A percentile compares a stretch with the other conserved stretches of the same genome.
Evolutionary conservation across 176 grass and related monocot genomes (phyloP).

Genomic region (Carex kokanica): DNA sequence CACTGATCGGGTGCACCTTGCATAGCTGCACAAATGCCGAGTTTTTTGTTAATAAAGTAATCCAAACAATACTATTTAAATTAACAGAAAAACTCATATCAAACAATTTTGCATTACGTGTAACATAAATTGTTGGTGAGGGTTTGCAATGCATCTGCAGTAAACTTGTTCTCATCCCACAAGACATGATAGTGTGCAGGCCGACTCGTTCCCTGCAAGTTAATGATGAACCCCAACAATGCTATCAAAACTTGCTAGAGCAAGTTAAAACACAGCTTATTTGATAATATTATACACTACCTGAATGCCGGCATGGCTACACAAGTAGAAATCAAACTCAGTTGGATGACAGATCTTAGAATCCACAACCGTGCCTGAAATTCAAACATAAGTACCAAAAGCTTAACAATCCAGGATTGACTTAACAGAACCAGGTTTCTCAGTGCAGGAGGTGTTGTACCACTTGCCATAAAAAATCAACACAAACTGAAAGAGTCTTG

Average conservation of each 20-base stretch:
- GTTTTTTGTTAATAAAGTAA: constrained; percentile 5
- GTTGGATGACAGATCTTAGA: constrained; percentile 98
- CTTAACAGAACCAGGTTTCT: background rate
- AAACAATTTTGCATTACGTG: constrained; percentile 53
- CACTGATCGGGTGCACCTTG: constrained; percentile 81
- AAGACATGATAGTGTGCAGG: constrained; percentile 97
- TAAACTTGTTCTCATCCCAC: constrained; percentile 98
- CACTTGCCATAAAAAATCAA: too few relatives aligned
- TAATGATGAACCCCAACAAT: background rate
- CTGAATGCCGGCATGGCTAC: constrained; percentile 98
- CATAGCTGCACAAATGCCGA: constrained; percentile 47
- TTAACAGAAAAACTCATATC: background rate
- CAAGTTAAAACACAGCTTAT: background rate
- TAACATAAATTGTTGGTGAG: constrained; percentile 99
- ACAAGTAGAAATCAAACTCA: constrained; percentile 96
- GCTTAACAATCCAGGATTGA: background rate
- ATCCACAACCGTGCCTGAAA: constrained; percentile 87
- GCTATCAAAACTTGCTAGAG: background rate
- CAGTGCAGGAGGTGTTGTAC: background rate
- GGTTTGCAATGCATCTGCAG: constrained; percentile 80
- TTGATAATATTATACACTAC: constrained; percentile 28
- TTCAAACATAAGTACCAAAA: constrained; percentile 15
- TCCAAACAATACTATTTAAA: constrained; percentile 3
- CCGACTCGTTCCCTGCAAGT: constrained; percentile 76
- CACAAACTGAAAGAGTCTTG: background rate